Conservation (phyloP, 345 rosid genomes). For the Brassica cretica region DNA sequence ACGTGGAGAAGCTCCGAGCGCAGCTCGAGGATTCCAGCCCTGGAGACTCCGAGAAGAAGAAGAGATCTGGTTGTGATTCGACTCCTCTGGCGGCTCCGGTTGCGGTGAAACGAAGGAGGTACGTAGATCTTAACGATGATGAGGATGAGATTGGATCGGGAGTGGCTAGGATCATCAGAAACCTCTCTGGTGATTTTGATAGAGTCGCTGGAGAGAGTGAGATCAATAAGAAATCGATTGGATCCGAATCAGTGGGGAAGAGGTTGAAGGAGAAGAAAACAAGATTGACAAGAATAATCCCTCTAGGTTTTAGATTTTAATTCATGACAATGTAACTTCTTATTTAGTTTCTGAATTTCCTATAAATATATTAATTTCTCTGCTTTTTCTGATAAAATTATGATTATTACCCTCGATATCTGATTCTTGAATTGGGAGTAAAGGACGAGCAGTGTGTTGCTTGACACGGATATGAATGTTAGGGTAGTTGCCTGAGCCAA, state of each 20-base stretch:
- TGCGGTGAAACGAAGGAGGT: constrained; percentile 54
- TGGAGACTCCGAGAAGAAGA: not conserved
- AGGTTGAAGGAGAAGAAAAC: constrained; percentile 11
- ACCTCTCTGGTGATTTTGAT: constrained; percentile 71
- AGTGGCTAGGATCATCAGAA: constrained; percentile 46
- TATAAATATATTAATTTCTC: constrained; percentile 47
- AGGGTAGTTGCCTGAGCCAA: no score
- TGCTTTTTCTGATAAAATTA: constrained; percentile 19
- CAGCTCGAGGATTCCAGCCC: constrained; percentile 43
- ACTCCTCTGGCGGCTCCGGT: constrained; percentile 66
- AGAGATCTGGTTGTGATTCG: constrained; percentile 44
- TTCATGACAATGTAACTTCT: not conserved
- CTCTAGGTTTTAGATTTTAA: constrained; percentile 10
- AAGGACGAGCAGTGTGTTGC: constrained; percentile 24
- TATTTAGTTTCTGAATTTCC: not conserved
- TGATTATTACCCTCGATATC: constrained; percentile 22
- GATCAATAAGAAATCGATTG: not conserved
- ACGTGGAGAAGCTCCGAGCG: constrained; percentile 50
- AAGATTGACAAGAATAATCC: constrained; percentile 49
- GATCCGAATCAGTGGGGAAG: not conserved
- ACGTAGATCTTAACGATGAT: constrained; percentile 49
- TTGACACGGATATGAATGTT: no score
- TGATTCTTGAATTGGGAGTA: constrained; percentile 49
- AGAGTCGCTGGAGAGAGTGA: constrained; percentile 46
- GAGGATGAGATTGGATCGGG: constrained; percentile 31